Base-by-base conservation (phyloP, 2,329 filamentous ascomycete species). In the Dactylellina haptotyla region DNA sequence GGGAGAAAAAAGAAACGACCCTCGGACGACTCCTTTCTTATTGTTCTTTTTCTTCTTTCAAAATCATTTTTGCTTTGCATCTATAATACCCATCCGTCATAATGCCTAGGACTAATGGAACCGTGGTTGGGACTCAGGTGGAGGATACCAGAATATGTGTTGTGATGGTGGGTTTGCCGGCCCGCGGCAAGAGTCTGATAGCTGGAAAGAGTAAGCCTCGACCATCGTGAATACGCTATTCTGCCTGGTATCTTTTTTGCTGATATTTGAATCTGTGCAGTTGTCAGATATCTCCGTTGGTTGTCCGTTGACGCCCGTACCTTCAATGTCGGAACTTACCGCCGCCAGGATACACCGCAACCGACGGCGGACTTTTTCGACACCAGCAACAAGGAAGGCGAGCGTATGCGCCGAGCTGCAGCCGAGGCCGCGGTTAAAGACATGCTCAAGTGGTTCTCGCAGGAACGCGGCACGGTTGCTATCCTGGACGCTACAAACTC, bases 401-500 rank as follows among this genome's bases (percentile, higher is more conserved):
- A 99, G 83, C 89, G 91, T 61, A 89, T 93, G 82, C 90, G 95
- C 58, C 89, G 88, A 74, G 93, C 90, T 46, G 95, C 95, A 23
- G 95, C 94, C 51, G 91, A 97, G 82, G 93, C 93, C 51, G 95
- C 95, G 30, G 89, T 99, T 53, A 86, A 87, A 64, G 95, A 99
- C 82, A 98, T 99, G 95, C 83, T 96, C 75, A 87, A 88, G 76
- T 99, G 95, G 95, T 97, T 99, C 83, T 83, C 86, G 50, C 83
- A 88, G 54, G 87, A 84, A 9, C 86, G 88, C 73, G 95, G 95
- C 56, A 87, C 93, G 23, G 94, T 99, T 62, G 94, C 92, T 39
- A 96, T 99, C 77, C 85, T 99, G 34, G 95, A 99, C 81, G 95
- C 95, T 37, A 99, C 95, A 74, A 99, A 99, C 82, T 96, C 92